A percentile compares a stretch with the other conserved stretches of the same genome.
Evolutionary conservation across 768 basidiomycete genomes (phyloP).

Genomic region (Lactifluus pinguis): DNA sequence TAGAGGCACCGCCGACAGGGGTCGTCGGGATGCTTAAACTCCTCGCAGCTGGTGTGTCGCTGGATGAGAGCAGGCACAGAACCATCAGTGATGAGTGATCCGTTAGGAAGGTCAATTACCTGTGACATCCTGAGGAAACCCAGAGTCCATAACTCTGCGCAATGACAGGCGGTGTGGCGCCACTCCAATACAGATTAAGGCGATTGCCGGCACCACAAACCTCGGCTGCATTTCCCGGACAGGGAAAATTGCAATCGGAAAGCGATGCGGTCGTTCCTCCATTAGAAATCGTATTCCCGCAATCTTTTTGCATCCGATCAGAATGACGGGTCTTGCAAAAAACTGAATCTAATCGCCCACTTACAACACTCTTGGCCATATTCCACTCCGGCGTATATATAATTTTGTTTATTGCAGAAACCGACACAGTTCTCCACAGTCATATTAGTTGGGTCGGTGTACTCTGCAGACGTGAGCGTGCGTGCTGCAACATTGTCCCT

Average conservation of each 20-base stretch:
- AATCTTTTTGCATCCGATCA: slow-evolving; percentile 36
- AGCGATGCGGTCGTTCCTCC: slow-evolving; percentile 36
- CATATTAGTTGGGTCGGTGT: slow-evolving; percentile 43
- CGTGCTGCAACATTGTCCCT: slow-evolving; percentile 51
- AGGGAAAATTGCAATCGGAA: slow-evolving; percentile 53
- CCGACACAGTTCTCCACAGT: slow-evolving; percentile 46
- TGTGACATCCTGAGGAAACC: slow-evolving; percentile 65
- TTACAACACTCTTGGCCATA: slow-evolving; percentile 57
- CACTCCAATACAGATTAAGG: slow-evolving; percentile 59
- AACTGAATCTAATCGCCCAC: slow-evolving; percentile 16
- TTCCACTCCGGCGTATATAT: slow-evolving; percentile 63
- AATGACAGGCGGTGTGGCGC: slow-evolving; percentile 43
- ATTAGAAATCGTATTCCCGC: slow-evolving; percentile 45
- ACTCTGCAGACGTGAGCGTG: slow-evolving; percentile 44
- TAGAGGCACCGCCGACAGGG: slow-evolving; percentile 30
- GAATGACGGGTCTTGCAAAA: neutral
- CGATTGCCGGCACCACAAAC: slow-evolving; percentile 51
- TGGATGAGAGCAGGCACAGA: slow-evolving; percentile 7
- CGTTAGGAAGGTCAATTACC: slow-evolving; percentile 28
- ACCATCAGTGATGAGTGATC: neutral
- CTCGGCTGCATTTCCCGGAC: slow-evolving; percentile 49
- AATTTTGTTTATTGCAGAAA: slow-evolving; percentile 37
- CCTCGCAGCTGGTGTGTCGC: slow-evolving; percentile 29
- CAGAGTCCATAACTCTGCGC: slow-evolving; percentile 51
- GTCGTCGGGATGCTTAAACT: slow-evolving; percentile 26